Evolutionary conservation across 257 asterid genomes (phyloP).

Genomic region (Fraxinus americana): DNA sequence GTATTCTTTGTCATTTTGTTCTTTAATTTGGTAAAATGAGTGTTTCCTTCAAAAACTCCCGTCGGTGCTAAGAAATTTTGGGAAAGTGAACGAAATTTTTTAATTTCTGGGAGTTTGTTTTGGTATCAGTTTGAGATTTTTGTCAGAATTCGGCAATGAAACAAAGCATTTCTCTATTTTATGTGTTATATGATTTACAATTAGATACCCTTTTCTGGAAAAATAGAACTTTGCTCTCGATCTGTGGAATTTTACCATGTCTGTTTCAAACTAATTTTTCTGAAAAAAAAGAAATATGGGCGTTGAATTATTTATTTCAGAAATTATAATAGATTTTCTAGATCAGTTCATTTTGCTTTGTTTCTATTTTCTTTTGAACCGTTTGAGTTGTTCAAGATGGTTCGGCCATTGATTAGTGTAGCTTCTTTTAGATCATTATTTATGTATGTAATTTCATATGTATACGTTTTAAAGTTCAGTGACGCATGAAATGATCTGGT

Average conservation of each 20-base stretch:
- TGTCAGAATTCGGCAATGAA: background rate
- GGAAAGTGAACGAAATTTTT: constrained; percentile 14
- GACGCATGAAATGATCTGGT: constrained; percentile 22
- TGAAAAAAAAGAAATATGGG: background rate
- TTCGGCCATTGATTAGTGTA: constrained; percentile 19
- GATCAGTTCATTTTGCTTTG: constrained; percentile 29
- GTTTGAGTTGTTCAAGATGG: constrained; percentile 15
- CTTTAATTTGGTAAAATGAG: constrained; percentile 29
- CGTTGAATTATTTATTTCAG: constrained; percentile 4
- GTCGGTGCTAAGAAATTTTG: background rate
- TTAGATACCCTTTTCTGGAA: constrained; percentile 7
- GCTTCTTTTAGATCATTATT: constrained; percentile 21
- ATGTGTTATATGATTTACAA: background rate
- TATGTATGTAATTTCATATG: constrained; percentile 13
- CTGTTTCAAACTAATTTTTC: constrained; percentile 13
- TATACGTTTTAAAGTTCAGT: constrained; percentile 1
- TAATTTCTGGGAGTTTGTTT: constrained; percentile 9
- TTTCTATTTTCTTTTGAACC: constrained; percentile 6
- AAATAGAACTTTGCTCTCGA: constrained; percentile 32
- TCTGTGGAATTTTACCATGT: constrained; percentile 42
- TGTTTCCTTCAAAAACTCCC: constrained; percentile 18
- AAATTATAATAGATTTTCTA: constrained; percentile 24
- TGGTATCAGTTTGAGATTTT: background rate
- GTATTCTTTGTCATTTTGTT: constrained; percentile 23
- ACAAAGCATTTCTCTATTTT: constrained; percentile 5